These are phyloP conservation scores for Oenanthe javanica DNA, from an alignment of 140 eudicot genomes.

Conservation along the genomic window DNA sequence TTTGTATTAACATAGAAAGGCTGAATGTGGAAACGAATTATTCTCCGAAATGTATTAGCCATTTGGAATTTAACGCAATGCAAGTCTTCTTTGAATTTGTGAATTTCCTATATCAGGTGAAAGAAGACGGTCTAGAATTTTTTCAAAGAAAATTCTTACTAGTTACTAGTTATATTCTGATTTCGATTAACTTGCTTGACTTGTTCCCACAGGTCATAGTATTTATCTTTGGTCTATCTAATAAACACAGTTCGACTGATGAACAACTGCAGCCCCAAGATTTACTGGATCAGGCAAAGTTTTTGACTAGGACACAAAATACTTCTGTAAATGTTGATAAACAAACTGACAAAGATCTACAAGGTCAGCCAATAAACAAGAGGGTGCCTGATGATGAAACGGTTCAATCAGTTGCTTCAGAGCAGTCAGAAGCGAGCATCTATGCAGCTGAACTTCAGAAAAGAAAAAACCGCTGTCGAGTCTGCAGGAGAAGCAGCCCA, in stretches of 20 bases:
- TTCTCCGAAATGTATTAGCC: background rate
- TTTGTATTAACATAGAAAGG: background rate
- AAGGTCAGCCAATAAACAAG: conserved; percentile 16
- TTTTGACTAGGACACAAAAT: conserved; percentile 10
- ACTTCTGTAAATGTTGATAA: conserved; percentile 6
- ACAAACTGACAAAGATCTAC: conserved; percentile 5
- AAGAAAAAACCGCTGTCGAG: conserved; percentile 39
- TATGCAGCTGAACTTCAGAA: conserved; percentile 15
- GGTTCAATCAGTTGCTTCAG: conserved; percentile 19
- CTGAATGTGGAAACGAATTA: too few species aligned
- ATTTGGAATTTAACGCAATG: background rate
- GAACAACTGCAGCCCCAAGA: conserved; percentile 17
- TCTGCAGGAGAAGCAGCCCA: conserved; percentile 34
- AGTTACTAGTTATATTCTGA: background rate
- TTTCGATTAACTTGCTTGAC: conserved; percentile 1
- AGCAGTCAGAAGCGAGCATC: conserved; percentile 13
- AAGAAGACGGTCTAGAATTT: background rate
- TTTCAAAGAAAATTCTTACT: background rate
- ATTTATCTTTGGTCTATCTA: conserved; percentile 16
- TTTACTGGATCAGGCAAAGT: conserved; percentile 11
- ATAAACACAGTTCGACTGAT: conserved; percentile 19
- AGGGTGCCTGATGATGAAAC: conserved; percentile 10
- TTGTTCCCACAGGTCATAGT: conserved; percentile 27
- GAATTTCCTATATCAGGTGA: background rate
- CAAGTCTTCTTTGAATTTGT: background rate